A percentile compares a stretch with the other conserved stretches of the same genome.
Conservation (phyloP, 139 green algal species). For the Haematococcus lacustris region DNA sequence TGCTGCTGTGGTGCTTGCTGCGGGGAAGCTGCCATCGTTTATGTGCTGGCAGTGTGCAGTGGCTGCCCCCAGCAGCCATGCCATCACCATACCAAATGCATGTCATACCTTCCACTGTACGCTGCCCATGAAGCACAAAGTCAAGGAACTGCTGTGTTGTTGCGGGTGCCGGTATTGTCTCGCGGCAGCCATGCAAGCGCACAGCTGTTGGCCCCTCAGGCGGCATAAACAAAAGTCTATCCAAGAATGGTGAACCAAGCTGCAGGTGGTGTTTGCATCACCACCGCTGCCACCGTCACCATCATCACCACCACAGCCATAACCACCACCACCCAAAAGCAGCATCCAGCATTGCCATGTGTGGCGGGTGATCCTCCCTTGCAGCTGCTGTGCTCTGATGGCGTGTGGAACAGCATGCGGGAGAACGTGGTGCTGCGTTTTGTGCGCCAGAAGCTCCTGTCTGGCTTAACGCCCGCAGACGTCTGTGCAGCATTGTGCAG, state of each 20-base stretch:
- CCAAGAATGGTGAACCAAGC: background rate
- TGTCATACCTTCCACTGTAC: background rate
- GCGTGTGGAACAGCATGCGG: conserved; percentile 25
- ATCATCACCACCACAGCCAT: too few relatives aligned
- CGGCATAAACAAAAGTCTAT: background rate
- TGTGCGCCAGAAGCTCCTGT: conserved; percentile 9
- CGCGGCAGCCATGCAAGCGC: too few relatives aligned
- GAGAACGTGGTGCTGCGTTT: conserved; percentile 12
- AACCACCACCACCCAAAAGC: background rate
- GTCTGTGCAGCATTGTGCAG: background rate
- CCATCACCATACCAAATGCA: background rate
- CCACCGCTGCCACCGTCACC: background rate
- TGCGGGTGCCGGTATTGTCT: too few relatives aligned
- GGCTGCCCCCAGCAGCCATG: background rate
- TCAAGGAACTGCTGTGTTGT: too few relatives aligned
- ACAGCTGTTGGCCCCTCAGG: background rate
- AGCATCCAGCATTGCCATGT: background rate
- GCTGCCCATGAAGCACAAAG: background rate
- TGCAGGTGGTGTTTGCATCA: background rate
- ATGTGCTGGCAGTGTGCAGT: background rate
- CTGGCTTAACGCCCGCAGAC: conserved; percentile 6
- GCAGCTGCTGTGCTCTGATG: conserved; percentile 25
- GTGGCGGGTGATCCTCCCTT: background rate
- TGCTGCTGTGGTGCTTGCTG: background rate
- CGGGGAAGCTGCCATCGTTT: background rate